These are phyloP conservation scores for Camelina laxa DNA, from an alignment of 345 rosid genomes.

Conservation along the genomic window DNA sequence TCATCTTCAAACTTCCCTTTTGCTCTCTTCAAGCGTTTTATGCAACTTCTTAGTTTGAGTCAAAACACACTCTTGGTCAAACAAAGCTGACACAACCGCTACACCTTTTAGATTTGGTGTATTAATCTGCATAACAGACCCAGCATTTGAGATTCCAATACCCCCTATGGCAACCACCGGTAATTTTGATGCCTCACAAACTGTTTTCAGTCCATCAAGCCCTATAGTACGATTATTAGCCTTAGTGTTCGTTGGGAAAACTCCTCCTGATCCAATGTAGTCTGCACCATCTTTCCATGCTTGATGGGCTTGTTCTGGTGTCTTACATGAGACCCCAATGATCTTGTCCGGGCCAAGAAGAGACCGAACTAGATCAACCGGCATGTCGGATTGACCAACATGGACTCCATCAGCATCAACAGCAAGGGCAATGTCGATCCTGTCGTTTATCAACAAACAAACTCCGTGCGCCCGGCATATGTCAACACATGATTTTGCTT, in stretches of 20 bases:
- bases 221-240: constrained; percentile 75
- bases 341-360: constrained; percentile 92
- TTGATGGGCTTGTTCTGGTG: constrained; percentile 73
- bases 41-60: constrained; percentile 61
- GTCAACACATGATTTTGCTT: constrained; percentile 69
- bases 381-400: constrained; percentile 89
- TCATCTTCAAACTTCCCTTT: background rate
- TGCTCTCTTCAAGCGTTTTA: constrained; percentile 47
- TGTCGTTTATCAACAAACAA: constrained; percentile 80
- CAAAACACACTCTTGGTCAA: constrained; percentile 64
- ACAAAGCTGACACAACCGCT: constrained; percentile 81
- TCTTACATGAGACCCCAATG: constrained; percentile 91
- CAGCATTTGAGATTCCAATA: constrained; percentile 66
- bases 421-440: constrained; percentile 84
- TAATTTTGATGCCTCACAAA: constrained; percentile 75
- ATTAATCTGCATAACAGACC: constrained; percentile 55
- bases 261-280: constrained; percentile 95
- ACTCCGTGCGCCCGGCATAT: constrained; percentile 64
- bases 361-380: constrained; percentile 57
- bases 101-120: constrained; percentile 75
- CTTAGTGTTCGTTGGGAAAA: constrained; percentile 79
- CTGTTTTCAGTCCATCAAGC: constrained; percentile 75
- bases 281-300: constrained; percentile 92
- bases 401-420: constrained; percentile 92
- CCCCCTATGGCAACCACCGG: constrained; percentile 96